These are phyloP conservation scores for Plasmodium vinckei DNA, from an alignment of 169 alveolate species.

Conservation along the genomic window DNA sequence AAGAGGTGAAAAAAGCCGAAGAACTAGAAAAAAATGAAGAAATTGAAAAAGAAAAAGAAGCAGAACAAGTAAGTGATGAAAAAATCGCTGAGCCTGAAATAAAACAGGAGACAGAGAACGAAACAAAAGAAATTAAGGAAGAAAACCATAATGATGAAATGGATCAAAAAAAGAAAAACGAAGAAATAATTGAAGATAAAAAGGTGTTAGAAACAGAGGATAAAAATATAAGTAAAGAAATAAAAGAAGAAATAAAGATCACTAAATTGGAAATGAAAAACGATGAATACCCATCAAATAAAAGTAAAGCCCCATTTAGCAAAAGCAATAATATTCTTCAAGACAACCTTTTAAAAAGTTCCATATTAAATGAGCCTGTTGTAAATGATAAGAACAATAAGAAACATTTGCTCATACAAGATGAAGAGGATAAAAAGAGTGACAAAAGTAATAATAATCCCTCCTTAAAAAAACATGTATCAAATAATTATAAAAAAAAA, in stretches of 20 bases:
- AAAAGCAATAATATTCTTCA: background rate
- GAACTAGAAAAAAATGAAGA: background rate
- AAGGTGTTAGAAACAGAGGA: background rate
- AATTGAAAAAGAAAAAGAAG: constrained; percentile 2
- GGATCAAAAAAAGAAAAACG: background rate
- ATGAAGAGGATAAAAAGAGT: background rate
- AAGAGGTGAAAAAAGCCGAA: constrained; percentile 1
- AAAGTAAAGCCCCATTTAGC: background rate
- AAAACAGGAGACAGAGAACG: background rate
- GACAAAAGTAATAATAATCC: background rate
- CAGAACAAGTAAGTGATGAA: background rate
- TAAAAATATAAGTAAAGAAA: background rate
- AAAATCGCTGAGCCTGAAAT: background rate
- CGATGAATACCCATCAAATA: background rate
- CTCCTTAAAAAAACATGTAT: too few species aligned
- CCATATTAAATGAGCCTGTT: too few species aligned
- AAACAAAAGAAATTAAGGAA: background rate
- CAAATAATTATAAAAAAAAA: constrained; percentile 15
- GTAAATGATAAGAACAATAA: too few species aligned
- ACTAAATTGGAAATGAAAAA: constrained; percentile 22
- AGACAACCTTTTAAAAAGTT: background rate
- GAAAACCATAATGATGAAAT: background rate
- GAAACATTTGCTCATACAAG: background rate
- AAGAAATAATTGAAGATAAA: background rate
- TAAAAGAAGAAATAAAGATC: constrained; percentile 1